Conservation (phyloP, 1,284 basidiomycete genomes). For the Ganoderma boninense region DNA sequence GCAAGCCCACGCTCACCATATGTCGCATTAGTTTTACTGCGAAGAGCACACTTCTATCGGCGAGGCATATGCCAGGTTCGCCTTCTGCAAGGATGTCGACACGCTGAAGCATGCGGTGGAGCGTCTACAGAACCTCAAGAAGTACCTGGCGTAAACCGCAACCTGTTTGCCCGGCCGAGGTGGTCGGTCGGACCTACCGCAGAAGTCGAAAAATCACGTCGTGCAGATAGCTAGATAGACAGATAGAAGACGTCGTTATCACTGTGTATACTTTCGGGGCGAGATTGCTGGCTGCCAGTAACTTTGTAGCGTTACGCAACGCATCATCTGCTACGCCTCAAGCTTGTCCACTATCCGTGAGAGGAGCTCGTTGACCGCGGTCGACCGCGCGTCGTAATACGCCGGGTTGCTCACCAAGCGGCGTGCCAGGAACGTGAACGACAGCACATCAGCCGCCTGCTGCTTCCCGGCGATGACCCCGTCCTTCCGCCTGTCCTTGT, state of each 20-base stretch:
- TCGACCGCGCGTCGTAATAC: conserved; percentile 76
- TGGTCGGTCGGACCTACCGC: conserved; percentile 1
- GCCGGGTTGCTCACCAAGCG: conserved; percentile 84
- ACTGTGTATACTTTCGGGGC: conserved; percentile 7
- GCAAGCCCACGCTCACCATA: conserved; percentile 13
- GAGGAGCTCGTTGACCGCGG: conserved; percentile 59
- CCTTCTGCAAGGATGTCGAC: conserved; percentile 93
- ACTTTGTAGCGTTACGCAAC: background rate
- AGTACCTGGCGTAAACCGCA: conserved; percentile 57
- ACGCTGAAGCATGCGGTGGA: conserved; percentile 83
- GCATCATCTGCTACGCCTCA: conserved; percentile 37
- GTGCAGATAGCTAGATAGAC: background rate
- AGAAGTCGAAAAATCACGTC: background rate
- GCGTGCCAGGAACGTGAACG: conserved; percentile 83
- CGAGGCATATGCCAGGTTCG: conserved; percentile 87
- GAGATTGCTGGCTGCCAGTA: background rate
- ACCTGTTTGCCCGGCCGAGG: background rate
- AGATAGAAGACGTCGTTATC: conserved; percentile 14
- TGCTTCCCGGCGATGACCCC: conserved; percentile 62
- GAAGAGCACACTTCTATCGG: conserved; percentile 86
- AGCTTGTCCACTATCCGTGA: conserved; percentile 78
- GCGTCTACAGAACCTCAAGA: conserved; percentile 76
- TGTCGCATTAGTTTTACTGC: conserved; percentile 80
- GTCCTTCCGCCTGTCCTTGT: conserved; percentile 49
- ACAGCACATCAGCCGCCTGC: conserved; percentile 79